Evolutionary conservation across 768 basidiomycete genomes (phyloP), one percentile per base, ranked within the genome.

Genomic region (Tricholoma matsutake): DNA sequence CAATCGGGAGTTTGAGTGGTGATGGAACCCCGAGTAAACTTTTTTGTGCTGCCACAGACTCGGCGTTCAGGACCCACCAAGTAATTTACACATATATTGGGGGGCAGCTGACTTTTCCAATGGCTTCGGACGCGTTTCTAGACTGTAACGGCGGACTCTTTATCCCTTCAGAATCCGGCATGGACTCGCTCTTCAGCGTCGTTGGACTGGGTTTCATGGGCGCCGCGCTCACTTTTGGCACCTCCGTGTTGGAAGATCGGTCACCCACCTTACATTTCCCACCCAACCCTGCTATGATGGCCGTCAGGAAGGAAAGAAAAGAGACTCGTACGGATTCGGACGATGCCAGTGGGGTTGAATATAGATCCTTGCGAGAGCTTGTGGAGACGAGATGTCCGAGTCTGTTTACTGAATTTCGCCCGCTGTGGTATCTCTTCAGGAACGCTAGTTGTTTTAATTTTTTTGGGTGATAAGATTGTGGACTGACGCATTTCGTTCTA

Each of bases 341-440:
- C 2, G 14, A 16, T 13, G 65, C 63, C 9, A 71, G 71, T 2
- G 14, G n/a, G 43, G 63, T 71, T 18, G 76, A 79, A 53, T 61
- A 72, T 18, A 22, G 71, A 11, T 79, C 81, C 2, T 63, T 82
- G 14, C 72, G 73, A 47, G 66, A 68, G 22, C 61, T 83, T 52
- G 63, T 81, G 20, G 77, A 81, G 63, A 72, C 68, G 9, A 76
- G 72, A 62, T 81, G 80, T 58, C 69, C 74, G 28, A 78, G 76
- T 57, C 70, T 84, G 20, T 80, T 77, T 61, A 71, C 63, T 16
- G 66, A 72, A 31, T 82, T 84, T 63, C 70, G 70, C 37, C 80
- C 80, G 29, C 61, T 78, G 52, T 84, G 78, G 82, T 82, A 80
- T 79, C 73, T 83, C 54, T 76, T 69, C 68, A 80, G 78, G 80